Percentiles rank a stretch among this genome's conserved stretches.
phyloP scores from a whole-genome alignment of 331 rosid species.

The Erythrophleum ivorense region DNA sequence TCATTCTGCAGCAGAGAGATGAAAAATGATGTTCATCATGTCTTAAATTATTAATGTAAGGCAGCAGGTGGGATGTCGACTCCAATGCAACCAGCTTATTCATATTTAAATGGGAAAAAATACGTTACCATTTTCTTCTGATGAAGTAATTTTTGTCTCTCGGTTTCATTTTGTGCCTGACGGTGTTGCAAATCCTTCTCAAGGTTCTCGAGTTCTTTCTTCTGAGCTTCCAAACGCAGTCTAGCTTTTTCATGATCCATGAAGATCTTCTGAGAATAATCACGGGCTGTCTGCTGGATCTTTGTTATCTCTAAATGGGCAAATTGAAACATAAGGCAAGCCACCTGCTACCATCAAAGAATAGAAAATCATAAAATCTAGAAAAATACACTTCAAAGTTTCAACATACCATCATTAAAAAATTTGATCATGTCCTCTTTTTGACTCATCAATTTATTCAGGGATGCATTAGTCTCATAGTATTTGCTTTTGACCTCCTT shows the following conservation, averaged over 20 bases:
- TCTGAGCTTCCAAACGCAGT: conserved; percentile 51
- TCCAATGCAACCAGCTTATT: neutral
- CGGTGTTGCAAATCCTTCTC: conserved; percentile 63
- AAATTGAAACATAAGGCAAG: neutral
- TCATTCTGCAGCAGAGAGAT: conserved; percentile 55
- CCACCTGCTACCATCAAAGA: neutral
- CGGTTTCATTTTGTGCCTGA: conserved; percentile 54
- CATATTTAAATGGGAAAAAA: neutral
- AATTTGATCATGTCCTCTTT: conserved; percentile 41
- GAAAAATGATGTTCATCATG: neutral
- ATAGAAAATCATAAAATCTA: neutral
- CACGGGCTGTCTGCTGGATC: conserved; percentile 50
- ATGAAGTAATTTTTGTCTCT: conserved; percentile 53
- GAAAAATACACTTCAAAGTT: neutral
- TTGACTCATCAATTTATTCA: conserved; percentile 40
- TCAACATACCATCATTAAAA: conserved; percentile 50
- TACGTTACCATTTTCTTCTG: conserved; percentile 66
- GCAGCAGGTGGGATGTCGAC: neutral
- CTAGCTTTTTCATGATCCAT: conserved; percentile 54
- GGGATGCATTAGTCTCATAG: conserved; percentile 40
- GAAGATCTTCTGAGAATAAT: conserved; percentile 42
- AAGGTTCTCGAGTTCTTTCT: conserved; percentile 49
- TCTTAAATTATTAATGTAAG: neutral
- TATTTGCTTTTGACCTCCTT: conserved; percentile 48
- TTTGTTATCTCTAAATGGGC: conserved; percentile 50